phyloP scores from a whole-genome alignment of 768 basidiomycete species.

The Boletus speciosus region DNA sequence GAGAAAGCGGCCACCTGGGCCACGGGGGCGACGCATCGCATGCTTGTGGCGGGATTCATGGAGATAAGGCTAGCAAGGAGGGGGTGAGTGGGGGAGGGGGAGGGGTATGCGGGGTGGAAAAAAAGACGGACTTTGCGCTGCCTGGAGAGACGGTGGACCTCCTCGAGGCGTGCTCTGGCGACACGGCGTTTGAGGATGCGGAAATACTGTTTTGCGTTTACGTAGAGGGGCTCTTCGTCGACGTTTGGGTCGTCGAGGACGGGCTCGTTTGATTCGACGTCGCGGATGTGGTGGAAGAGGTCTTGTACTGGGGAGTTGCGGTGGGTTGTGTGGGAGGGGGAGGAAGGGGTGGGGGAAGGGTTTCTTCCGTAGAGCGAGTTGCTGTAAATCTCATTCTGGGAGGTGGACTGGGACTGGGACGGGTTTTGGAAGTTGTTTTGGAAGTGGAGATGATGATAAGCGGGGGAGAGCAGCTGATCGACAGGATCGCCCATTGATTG shows the following conservation, averaged over 20 bases:
- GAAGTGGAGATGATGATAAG: conserved; percentile 46
- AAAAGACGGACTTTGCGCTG: conserved; percentile 74
- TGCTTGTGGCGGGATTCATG: conserved; percentile 98
- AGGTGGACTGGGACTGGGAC: conserved; percentile 17
- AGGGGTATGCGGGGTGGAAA: not conserved
- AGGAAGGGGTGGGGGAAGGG: conserved; percentile 30
- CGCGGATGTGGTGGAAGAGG: conserved; percentile 32
- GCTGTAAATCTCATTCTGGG: conserved; percentile 25
- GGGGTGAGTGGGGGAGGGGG: conserved; percentile 5
- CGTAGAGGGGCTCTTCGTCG: conserved; percentile 97
- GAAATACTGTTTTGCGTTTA: conserved; percentile 99
- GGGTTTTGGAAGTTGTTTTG: conserved; percentile 28
- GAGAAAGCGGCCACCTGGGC: conserved; percentile 96
- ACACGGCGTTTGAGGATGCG: conserved; percentile 94
- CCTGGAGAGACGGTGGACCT: conserved; percentile 87
- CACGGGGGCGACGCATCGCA: conserved; percentile 94
- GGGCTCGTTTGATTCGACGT: conserved; percentile 21
- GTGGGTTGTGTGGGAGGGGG: conserved; percentile 25
- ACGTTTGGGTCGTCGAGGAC: conserved; percentile 43
- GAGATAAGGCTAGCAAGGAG: conserved; percentile 75
- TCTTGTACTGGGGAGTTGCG: conserved; percentile 28
- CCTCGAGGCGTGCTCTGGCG: conserved; percentile 87
- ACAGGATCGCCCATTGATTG: conserved; percentile 56
- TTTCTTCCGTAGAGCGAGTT: conserved; percentile 23
- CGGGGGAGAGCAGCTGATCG: conserved; percentile 59